Base-by-base conservation (phyloP, 2,329 filamentous ascomycete genomes). In the Onygenales sp. region DNA sequence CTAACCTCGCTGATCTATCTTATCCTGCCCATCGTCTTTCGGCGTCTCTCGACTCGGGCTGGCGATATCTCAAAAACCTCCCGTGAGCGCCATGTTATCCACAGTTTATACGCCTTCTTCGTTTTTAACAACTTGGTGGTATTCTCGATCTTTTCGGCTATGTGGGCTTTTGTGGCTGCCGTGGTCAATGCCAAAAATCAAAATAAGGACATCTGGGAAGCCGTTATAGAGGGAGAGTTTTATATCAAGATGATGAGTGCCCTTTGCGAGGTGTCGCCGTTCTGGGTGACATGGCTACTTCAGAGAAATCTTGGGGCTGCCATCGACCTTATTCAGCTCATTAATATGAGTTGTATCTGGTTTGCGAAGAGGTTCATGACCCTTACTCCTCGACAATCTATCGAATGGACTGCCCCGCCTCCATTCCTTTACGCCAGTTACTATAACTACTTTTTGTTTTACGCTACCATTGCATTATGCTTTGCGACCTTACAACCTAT, bases 391-490 rank as follows among this genome's bases (percentile, higher is more conserved):
- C 81, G 93, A 60, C 86, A 95, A 67, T 76, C 93, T 60, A 97
- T 97, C 60, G 88, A 95, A 68, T 81, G 93, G 64, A 95, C 91
- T 0, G 93, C 93, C 3, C 93, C 93, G 1, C 91, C 88, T 2
- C 77, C 88, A 0, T 96, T 98, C 67, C 91, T 97, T 61, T 97
- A 96, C 65, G 89, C 93, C 54, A 89, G 83, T 61, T 97, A 97
- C 73, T 98, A 96, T 79, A 97, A 96, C 70, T 97, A 95, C 69
- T 96, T 96, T 70, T 77, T 97, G 33, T 98, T 88, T 72, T 98
- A 97, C 73, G 78, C 87, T 27, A 96, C 92, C 0, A 87, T 97
- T 34, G 86, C 89, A 0, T 76, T 98, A 13, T 89, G 85, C 62
- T 96, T 93, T 64, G 84, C 86, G 2, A 83, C 84, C 1, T 77